These are phyloP conservation scores for Heritiera littoralis DNA, from an alignment of 345 rosid genomes.

Conservation along the genomic window DNA sequence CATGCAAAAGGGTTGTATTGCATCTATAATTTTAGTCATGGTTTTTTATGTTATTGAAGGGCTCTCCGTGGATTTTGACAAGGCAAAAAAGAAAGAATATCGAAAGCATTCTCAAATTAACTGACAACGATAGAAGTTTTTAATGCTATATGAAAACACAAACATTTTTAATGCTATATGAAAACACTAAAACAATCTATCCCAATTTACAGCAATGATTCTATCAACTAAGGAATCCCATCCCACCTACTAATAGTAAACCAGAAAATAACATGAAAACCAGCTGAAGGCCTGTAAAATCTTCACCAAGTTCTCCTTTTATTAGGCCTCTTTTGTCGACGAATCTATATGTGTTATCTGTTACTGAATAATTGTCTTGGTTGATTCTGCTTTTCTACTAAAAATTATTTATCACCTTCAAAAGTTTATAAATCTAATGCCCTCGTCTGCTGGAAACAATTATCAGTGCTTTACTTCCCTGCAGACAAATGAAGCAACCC, in stretches of 20 bases:
- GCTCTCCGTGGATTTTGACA: no score
- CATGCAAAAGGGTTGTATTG: no score
- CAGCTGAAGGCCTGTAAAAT: not conserved
- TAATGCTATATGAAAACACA: not conserved
- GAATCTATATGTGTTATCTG: not conserved
- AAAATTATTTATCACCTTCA: not conserved
- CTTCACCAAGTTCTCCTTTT: conserved; percentile 10
- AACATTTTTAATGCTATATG: not conserved
- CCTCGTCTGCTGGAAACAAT: not conserved
- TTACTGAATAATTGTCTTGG: not conserved
- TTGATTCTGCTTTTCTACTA: not conserved
- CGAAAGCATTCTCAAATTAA: not conserved
- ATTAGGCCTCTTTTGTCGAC: not conserved
- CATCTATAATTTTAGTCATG: no score
- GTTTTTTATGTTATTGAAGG: no score
- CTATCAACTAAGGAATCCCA: not conserved
- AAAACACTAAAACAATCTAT: not conserved
- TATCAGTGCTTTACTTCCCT: not conserved
- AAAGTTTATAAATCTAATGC: not conserved
- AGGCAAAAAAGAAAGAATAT: not conserved
- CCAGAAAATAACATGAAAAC: not conserved
- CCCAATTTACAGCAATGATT: not conserved
- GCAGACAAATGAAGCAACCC: conserved; percentile 2
- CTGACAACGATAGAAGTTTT: not conserved
- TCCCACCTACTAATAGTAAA: not conserved